A percentile compares a stretch with the other conserved stretches of the same genome.
Evolutionary conservation across 2,329 filamentous ascomycete genomes (phyloP).

Genomic region (Drechslerella stenobrocha): DNA sequence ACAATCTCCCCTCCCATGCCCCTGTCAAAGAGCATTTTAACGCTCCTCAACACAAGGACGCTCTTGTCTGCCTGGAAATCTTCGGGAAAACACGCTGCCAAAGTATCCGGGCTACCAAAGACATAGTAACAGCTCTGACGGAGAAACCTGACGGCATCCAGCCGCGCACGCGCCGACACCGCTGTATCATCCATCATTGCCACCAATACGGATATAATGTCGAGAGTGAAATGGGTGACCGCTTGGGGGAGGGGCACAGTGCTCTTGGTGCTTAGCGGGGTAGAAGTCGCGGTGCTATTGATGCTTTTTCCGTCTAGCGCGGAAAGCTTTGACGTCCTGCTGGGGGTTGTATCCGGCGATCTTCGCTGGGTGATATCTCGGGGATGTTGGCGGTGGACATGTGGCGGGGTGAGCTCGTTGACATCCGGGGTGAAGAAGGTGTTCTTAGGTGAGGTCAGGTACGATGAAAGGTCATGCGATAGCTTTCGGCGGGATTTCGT

Average conservation of each 20-base stretch:
- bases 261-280: constrained; percentile 53
- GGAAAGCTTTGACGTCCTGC: constrained; percentile 48
- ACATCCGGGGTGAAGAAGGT: constrained; percentile 44
- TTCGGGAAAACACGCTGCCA: constrained; percentile 66
- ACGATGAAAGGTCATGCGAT: constrained; percentile 43
- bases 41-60: constrained; percentile 7
- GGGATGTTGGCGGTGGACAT: constrained; percentile 30
- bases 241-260: constrained; percentile 62
- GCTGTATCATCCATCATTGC: constrained; percentile 49
- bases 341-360: constrained; percentile 50
- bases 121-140: constrained; percentile 69
- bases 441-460: constrained; percentile 52
- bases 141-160: constrained; percentile 64
- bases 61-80: constrained; percentile 66
- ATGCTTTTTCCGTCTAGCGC: constrained; percentile 13
- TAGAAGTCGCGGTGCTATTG: constrained; percentile 31
- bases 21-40: constrained; percentile 56
- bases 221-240: constrained; percentile 61
- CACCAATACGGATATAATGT: constrained; percentile 60
- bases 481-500: constrained; percentile 33
- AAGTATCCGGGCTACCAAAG: constrained; percentile 62
- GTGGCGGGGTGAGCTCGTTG: constrained; percentile 29
- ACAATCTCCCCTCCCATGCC: constrained; percentile 60
- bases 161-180: constrained; percentile 26
- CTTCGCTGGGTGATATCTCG: constrained; percentile 50